Percentiles rank a stretch among this genome's conserved stretches.
Conservation (phyloP, 208 protist species). For the Acanthamoeba polyphaga region DNA sequence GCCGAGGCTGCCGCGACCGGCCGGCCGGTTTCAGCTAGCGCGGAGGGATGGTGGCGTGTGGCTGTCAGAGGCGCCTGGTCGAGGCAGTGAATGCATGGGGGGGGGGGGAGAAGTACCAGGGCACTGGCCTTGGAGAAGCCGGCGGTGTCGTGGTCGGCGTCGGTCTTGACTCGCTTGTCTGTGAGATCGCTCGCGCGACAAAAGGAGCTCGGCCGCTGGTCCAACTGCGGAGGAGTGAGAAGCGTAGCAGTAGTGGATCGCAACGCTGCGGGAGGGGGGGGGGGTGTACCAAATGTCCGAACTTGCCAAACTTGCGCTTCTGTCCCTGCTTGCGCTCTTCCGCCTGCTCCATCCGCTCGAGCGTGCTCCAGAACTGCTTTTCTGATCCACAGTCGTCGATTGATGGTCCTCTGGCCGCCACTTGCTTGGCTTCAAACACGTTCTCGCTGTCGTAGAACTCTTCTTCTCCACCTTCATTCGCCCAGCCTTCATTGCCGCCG, state of each 20-base stretch:
- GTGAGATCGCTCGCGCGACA: not conserved
- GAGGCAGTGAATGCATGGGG: too few species aligned
- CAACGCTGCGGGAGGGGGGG: too few species aligned
- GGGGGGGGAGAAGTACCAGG: not conserved
- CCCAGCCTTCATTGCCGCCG: not conserved
- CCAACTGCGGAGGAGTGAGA: not conserved
- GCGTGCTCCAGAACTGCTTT: conserved; percentile 44
- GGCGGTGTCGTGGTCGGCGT: not conserved
- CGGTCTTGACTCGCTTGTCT: not conserved
- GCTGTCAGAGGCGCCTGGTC: too few species aligned
- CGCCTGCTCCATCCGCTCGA: not conserved
- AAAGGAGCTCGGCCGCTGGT: not conserved
- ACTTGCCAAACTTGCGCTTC: conserved; percentile 56
- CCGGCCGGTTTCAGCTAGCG: too few species aligned
- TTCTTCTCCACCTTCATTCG: not conserved
- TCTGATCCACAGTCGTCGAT: conserved; percentile 22
- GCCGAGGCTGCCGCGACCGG: too few species aligned
- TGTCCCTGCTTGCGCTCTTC: conserved; percentile 16
- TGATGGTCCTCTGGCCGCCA: not conserved
- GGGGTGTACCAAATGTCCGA: conserved; percentile 32
- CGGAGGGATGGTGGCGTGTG: too few species aligned
- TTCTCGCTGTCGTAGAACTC: conserved; percentile 32
- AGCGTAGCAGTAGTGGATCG: not conserved
- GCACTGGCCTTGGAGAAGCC: not conserved
- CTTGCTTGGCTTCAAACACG: not conserved